Conservation (phyloP, 2,329 filamentous ascomycete species). For the Aureobasidium sp. region DNA sequence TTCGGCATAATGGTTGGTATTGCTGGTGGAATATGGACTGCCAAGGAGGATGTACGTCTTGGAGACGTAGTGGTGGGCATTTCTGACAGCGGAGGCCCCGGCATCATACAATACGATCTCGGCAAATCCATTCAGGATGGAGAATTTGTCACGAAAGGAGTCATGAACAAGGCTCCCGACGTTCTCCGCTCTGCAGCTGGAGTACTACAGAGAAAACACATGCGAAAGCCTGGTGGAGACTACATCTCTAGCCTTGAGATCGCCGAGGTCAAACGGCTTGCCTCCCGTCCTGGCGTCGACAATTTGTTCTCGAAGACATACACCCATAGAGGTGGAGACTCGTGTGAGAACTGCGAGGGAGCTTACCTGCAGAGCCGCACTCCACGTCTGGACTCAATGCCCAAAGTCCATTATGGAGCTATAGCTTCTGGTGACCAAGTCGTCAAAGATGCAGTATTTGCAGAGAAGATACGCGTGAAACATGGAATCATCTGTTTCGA, state of each 20-base stretch:
- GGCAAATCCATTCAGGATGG: slow-evolving; percentile 14
- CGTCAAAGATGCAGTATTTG: slow-evolving; percentile 14
- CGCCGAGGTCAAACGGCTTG: background rate
- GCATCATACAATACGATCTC: slow-evolving; percentile 25
- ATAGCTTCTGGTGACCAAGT: slow-evolving; percentile 19
- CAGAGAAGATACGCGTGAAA: background rate
- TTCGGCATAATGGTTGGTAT: slow-evolving; percentile 20
- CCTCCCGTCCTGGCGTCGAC: background rate
- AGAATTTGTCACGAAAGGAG: slow-evolving; percentile 16
- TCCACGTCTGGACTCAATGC: background rate
- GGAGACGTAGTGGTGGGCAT: slow-evolving; percentile 24
- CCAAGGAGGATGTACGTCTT: slow-evolving; percentile 17
- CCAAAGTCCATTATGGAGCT: slow-evolving; percentile 16
- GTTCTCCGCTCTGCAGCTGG: slow-evolving; percentile 22
- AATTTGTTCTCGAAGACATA: background rate
- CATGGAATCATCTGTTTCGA: slow-evolving; percentile 17
- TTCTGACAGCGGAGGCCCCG: slow-evolving; percentile 19
- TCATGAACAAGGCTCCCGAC: slow-evolving; percentile 20
- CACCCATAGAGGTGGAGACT: background rate
- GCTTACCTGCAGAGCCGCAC: background rate
- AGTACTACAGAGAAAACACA: slow-evolving; percentile 22
- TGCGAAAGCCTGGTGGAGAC: background rate
- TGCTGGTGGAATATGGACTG: slow-evolving; percentile 19
- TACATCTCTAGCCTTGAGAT: background rate
- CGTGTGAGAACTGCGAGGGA: background rate